Evolutionary conservation across 73 alveolate species (phyloP).

Genomic region (Blepharisma stoltei): DNA sequence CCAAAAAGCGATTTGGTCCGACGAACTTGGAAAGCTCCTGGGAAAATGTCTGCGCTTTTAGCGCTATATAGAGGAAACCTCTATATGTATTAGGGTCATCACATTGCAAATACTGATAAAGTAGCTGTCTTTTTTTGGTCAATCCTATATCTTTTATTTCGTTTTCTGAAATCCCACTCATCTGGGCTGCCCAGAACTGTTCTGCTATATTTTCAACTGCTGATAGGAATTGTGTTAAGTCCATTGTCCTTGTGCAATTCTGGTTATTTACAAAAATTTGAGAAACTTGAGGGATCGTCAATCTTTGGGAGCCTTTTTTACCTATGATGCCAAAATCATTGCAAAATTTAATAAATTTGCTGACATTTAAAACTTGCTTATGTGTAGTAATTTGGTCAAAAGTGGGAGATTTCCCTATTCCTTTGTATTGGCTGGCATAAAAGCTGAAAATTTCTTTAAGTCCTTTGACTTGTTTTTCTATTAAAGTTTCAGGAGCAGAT

Average conservation of each 20-base stretch:
- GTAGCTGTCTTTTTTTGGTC: neutral
- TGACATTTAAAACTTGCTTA: neutral
- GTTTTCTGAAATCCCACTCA: neutral
- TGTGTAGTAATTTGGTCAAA: neutral
- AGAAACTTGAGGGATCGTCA: neutral
- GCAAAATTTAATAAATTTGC: slow-evolving; percentile 25
- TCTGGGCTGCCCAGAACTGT: neutral
- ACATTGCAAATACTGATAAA: neutral
- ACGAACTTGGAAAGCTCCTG: too few relatives aligned
- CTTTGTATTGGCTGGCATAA: neutral
- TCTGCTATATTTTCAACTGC: slow-evolving; percentile 9
- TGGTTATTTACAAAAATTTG: neutral
- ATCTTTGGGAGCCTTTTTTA: neutral
- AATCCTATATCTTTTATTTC: neutral
- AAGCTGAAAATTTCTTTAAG: slow-evolving; percentile 17
- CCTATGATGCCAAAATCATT: neutral
- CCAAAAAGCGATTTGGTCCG: too few relatives aligned
- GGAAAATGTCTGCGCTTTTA: too few relatives aligned
- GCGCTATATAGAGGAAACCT: too few relatives aligned
- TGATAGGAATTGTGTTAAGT: neutral
- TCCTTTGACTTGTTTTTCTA: neutral
- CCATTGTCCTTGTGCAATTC: neutral
- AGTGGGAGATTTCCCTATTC: slow-evolving; percentile 16
- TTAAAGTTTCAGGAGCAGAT: neutral
- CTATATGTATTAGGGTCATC: neutral